Evolutionary conservation across 1,139 yeast species (phyloP).

Genomic region (Zygotorulaspora mrakii): DNA sequence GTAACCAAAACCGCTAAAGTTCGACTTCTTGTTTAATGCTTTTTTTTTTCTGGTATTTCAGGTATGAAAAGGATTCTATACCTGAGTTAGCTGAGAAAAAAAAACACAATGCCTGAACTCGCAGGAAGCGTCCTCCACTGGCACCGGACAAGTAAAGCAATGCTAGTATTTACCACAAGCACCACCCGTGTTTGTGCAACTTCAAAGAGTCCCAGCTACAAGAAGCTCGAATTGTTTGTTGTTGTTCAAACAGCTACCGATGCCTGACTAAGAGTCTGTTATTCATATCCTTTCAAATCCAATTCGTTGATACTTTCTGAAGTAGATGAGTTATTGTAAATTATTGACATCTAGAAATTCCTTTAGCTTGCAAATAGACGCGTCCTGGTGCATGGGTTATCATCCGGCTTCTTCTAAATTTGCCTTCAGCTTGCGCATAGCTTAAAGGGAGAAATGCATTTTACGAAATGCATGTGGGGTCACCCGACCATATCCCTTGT

Average conservation of each 20-base stretch:
- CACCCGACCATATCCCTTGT: too few species aligned
- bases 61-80: neutral
- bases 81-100: neutral
- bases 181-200: neutral
- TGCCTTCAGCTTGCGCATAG: too few species aligned
- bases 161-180: too few species aligned
- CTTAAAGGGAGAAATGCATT: too few species aligned
- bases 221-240: neutral
- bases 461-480: too few species aligned
- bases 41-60: neutral
- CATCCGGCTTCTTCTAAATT: neutral
- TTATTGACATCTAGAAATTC: too few species aligned
- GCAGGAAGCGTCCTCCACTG: neutral
- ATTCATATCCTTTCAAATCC: too few species aligned
- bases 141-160: neutral
- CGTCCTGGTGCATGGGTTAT: neutral
- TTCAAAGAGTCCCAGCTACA: neutral
- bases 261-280: neutral
- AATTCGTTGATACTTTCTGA: neutral
- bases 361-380: too few species aligned
- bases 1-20: slow-evolving; percentile 2
- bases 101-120: neutral
- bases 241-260: neutral
- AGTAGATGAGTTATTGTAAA: neutral
- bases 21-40: slow-evolving; percentile 5